Percentiles rank a stretch among this genome's conserved stretches.
Conservation (phyloP, 768 basidiomycete species). For the Tulasnella sp. region DNA sequence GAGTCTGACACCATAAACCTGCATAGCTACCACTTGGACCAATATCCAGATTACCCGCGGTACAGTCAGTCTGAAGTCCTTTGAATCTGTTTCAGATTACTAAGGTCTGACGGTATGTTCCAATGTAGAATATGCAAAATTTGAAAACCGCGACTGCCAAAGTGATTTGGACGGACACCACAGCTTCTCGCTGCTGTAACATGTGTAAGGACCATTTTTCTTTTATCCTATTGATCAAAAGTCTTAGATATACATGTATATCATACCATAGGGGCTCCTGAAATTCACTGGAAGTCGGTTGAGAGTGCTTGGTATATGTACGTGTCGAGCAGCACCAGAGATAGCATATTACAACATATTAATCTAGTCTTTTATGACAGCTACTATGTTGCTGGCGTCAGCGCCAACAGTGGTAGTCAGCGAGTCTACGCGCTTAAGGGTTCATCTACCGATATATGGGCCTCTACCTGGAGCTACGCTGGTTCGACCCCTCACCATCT, state of each 20-base stretch:
- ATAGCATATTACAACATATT: not conserved
- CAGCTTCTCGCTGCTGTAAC: conserved; percentile 15
- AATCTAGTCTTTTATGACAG: not conserved
- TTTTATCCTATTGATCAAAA: not conserved
- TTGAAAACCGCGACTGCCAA: conserved; percentile 13
- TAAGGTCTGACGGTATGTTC: not conserved
- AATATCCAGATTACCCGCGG: not conserved
- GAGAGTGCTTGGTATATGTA: conserved; percentile 10
- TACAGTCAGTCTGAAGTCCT: too few species aligned
- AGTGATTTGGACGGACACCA: conserved; percentile 13
- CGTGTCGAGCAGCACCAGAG: not conserved
- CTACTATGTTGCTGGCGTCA: conserved; percentile 4
- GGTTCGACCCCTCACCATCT: not conserved
- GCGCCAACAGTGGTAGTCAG: conserved; percentile 3
- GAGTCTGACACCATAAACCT: too few species aligned
- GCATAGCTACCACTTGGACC: not conserved
- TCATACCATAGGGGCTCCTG: conserved; percentile 4
- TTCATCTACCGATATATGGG: conserved; percentile 1
- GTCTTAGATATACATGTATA: not conserved
- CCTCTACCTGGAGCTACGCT: conserved; percentile 7
- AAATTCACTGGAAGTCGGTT: conserved; percentile 5
- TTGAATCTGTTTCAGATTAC: too few species aligned
- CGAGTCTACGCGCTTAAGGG: conserved; percentile 3
- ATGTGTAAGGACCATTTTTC: not conserved
- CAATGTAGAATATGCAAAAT: not conserved